Evolutionary conservation across 1,139 yeast genomes (phyloP).

Genomic region (Kodamaea alishanica): DNA sequence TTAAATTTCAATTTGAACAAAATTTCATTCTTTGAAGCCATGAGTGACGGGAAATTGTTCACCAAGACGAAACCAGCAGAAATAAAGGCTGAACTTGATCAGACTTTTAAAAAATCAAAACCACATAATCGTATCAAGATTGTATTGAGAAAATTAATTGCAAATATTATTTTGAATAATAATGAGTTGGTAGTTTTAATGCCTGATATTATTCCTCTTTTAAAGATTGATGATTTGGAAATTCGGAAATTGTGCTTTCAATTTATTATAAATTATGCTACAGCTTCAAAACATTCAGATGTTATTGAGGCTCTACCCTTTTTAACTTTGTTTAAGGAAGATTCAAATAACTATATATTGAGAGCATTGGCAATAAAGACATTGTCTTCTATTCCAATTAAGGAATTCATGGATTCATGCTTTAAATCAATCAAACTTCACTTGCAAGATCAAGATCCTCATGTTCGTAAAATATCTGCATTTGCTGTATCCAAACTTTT

Average conservation of each 20-base stretch:
- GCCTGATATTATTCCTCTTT: constrained; percentile 61
- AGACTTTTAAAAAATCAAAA: constrained; percentile 52
- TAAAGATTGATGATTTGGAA: constrained; percentile 66
- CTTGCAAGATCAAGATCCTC: constrained; percentile 53
- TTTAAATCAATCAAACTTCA: constrained; percentile 25
- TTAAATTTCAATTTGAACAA: not conserved
- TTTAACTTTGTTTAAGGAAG: constrained; percentile 49
- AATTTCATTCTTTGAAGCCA: constrained; percentile 8
- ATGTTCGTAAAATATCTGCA: constrained; percentile 67
- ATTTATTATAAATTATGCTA: constrained; percentile 59
- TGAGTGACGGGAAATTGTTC: constrained; percentile 46
- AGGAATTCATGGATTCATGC: constrained; percentile 44
- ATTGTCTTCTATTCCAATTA: constrained; percentile 54
- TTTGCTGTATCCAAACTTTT: constrained; percentile 67
- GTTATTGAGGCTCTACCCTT: constrained; percentile 56
- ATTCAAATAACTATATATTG: constrained; percentile 26
- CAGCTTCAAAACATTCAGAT: constrained; percentile 43
- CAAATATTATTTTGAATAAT: constrained; percentile 81
- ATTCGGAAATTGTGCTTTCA: constrained; percentile 65
- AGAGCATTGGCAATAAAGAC: constrained; percentile 60
- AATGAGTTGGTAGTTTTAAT: constrained; percentile 66
- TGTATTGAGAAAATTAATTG: constrained; percentile 71
- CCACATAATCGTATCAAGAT: constrained; percentile 49
- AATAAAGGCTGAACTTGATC: constrained; percentile 52
- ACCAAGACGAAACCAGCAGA: constrained; percentile 50